Evolutionary conservation across 805 yeast species (phyloP), one percentile per base, ranked within the genome.

Genomic region (Ogataea ganodermae): DNA sequence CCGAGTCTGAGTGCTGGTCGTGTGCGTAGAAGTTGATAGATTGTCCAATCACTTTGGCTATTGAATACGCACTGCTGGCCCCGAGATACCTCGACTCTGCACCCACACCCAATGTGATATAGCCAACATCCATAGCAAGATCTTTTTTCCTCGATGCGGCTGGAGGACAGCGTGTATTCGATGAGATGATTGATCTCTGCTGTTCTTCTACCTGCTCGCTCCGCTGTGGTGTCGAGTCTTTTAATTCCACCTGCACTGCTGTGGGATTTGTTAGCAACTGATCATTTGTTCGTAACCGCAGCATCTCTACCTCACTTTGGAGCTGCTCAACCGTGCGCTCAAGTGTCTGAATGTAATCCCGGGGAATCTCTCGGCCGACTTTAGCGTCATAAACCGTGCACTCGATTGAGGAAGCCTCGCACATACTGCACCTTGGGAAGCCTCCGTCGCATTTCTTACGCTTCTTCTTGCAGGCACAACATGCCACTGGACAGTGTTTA

Each of bases 381-480:
- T 28, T 26, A 6, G 33, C 42, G 28, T 36, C 40, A 13, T 9
- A 38, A 38, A 38, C 42, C 2, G 42, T 38, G 16, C 60, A 59
- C 27, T 56, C 50, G 16, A 60, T 58, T 1, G 65, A 53, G 17
- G 57, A 50, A 10, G 56, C 5, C 10, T 38, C 26, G 42, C 42
- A 38, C n/a, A 69, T 64, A 14, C 70, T 53, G 49, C 83, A 78
- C 38, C 65, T 59, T 1, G 83, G 83, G 54, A 76, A 75, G 28
- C 62, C 64, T 32, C 77, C 80, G 59, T 77, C 81, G 55, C 83
- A 78, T 54, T 72, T 73, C 55, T 75, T 70, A 56, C 78, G 74
- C 53, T 71, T 74, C 47, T 58, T 55, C 44, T 80, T 71, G 55
- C 83, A 78, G 30, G 76, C 58, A 50, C 74, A 75, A 54, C 83